These are phyloP conservation scores for Fusarium globosum DNA, from an alignment of 2,329 filamentous ascomycete genomes.

Conservation along the genomic window DNA sequence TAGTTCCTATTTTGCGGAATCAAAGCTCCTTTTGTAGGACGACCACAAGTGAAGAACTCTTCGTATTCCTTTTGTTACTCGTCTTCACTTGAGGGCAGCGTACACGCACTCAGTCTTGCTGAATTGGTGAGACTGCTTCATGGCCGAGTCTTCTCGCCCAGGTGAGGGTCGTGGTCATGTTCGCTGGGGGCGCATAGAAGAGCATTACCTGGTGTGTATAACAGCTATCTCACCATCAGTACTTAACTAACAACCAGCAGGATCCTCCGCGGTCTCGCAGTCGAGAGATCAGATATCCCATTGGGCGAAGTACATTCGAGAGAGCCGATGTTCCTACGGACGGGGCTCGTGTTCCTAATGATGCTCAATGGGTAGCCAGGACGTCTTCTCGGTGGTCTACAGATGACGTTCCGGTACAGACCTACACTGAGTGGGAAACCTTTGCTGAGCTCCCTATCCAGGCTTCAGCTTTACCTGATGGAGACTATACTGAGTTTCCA, in stretches of 20 bases:
- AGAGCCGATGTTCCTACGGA: neutral
- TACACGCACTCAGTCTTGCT: neutral
- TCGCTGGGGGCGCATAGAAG: slow-evolving; percentile 33
- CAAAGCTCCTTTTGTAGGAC: neutral
- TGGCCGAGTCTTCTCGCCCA: slow-evolving; percentile 16
- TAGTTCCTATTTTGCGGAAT: neutral
- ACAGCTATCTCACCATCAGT: neutral
- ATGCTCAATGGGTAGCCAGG: neutral
- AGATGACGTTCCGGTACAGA: neutral
- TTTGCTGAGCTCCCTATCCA: neutral
- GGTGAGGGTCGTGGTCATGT: slow-evolving; percentile 26
- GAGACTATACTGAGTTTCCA: slow-evolving; percentile 31
- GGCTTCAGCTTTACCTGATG: neutral
- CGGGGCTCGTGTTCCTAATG: slow-evolving; percentile 3
- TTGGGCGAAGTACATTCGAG: slow-evolving; percentile 23
- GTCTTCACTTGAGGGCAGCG: neutral
- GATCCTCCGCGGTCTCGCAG: slow-evolving; percentile 7
- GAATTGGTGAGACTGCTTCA: neutral
- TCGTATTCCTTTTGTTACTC: neutral
- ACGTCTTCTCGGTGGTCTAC: neutral
- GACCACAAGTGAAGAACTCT: neutral
- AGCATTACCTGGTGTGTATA: slow-evolving; percentile 34
- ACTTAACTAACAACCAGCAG: slow-evolving; percentile 17
- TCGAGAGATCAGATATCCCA: slow-evolving; percentile 1
- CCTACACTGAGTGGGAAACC: neutral